phyloP scores from a whole-genome alignment of 192 early-diverging fungal species.

The Dissophora globulifera region DNA sequence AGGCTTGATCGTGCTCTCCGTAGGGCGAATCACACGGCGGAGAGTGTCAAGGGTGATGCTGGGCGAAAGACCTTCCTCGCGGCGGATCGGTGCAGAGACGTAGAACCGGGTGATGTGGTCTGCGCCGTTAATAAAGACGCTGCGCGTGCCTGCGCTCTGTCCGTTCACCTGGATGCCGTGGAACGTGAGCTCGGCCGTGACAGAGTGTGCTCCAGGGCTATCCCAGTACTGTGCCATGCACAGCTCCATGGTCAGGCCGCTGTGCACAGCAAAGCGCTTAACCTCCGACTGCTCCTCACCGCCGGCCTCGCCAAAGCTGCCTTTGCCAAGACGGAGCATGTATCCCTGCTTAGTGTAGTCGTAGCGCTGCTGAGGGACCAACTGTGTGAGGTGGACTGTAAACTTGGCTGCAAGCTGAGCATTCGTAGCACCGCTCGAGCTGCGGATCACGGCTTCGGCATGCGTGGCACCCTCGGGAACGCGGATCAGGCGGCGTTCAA shows the following conservation, averaged over 20 bases:
- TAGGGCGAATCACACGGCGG: slow-evolving; percentile 75
- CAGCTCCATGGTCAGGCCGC: slow-evolving; percentile 80
- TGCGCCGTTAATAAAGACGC: slow-evolving; percentile 51
- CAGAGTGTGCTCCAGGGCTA: slow-evolving; percentile 70
- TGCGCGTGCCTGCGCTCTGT: slow-evolving; percentile 52
- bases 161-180: slow-evolving; percentile 74
- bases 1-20: slow-evolving; percentile 69
- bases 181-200: slow-evolving; percentile 82
- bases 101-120: slow-evolving; percentile 77
- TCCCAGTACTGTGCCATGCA: slow-evolving; percentile 94
- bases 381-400: slow-evolving; percentile 67
- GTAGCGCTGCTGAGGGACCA: slow-evolving; percentile 76
- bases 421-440: slow-evolving; percentile 16
- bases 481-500: slow-evolving; percentile 82
- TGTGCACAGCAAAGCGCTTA: slow-evolving; percentile 69
- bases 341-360: slow-evolving; percentile 68
- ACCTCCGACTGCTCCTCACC: slow-evolving; percentile 64
- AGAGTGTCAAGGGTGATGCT: slow-evolving; percentile 66
- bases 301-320: slow-evolving; percentile 69
- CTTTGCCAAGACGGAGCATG: slow-evolving; percentile 65
- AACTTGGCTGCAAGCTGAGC: slow-evolving; percentile 41
- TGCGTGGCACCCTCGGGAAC: slow-evolving; percentile 89
- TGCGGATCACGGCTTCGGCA: slow-evolving; percentile 59
- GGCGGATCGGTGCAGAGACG: slow-evolving; percentile 73
- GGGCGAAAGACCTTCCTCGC: slow-evolving; percentile 73